Conservation (phyloP, 2,329 filamentous ascomycete genomes). For the Sporothrix luriei region DNA sequence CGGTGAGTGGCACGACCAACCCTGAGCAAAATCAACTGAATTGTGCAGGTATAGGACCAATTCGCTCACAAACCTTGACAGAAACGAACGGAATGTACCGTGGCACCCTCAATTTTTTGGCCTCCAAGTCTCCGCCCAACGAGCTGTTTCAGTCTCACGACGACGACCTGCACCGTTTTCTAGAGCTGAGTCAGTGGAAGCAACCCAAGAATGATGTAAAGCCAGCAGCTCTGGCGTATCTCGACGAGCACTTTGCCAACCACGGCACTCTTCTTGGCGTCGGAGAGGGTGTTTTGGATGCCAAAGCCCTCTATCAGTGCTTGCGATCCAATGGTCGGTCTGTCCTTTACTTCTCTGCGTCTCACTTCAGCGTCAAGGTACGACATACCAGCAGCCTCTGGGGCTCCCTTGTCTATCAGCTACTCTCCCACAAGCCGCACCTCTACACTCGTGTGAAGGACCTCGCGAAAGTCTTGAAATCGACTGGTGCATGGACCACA, state of each 20-base stretch:
- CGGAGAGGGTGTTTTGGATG: constrained; percentile 4
- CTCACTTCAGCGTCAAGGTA: neutral
- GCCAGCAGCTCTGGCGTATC: neutral
- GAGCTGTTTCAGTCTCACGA: constrained; percentile 16
- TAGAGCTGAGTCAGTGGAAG: constrained; percentile 18
- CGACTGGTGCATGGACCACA: neutral
- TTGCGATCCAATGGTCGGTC: neutral
- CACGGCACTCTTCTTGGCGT: neutral
- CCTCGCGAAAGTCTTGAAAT: neutral
- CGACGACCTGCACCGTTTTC: constrained; percentile 19
- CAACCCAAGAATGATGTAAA: neutral
- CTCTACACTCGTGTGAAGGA: neutral
- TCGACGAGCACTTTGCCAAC: constrained; percentile 1
- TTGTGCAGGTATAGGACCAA: no score
- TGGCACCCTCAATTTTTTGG: neutral
- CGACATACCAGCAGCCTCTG: neutral
- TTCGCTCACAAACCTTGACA: neutral
- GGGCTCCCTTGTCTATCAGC: constrained; percentile 5
- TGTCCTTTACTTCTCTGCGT: constrained; percentile 5
- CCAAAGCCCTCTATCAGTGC: constrained; percentile 8
- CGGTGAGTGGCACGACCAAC: constrained; percentile 1
- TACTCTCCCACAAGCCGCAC: neutral
- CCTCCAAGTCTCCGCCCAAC: neutral
- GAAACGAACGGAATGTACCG: neutral
- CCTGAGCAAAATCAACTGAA: neutral